Evolutionary conservation across 2,329 filamentous ascomycete species (phyloP).

Genomic region (Fusarium bulbicola): DNA sequence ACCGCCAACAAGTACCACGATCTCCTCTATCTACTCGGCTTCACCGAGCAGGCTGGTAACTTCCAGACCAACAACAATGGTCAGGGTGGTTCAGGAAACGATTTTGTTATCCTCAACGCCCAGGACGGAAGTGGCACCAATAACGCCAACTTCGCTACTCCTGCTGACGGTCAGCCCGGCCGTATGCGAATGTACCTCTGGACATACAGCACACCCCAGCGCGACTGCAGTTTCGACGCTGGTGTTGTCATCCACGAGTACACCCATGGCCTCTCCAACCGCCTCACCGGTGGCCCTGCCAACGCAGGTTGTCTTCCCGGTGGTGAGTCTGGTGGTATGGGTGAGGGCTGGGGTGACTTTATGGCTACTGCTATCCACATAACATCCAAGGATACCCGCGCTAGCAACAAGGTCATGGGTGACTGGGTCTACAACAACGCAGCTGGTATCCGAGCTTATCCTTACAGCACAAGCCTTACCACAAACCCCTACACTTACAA

Average conservation of each 20-base stretch:
- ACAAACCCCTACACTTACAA: constrained; percentile 63
- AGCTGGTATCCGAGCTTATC: constrained; percentile 58
- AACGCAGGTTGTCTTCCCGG: constrained; percentile 59
- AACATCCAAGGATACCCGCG: constrained; percentile 54
- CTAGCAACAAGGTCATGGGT: constrained; percentile 58
- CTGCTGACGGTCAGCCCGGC: constrained; percentile 58
- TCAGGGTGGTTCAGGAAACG: constrained; percentile 59
- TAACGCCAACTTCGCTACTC: constrained; percentile 67
- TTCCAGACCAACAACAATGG: constrained; percentile 67
- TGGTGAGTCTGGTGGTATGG: constrained; percentile 64
- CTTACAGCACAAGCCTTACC: constrained; percentile 60
- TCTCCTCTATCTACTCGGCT: constrained; percentile 65
- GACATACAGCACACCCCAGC: constrained; percentile 55
- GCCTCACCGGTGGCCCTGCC: constrained; percentile 65
- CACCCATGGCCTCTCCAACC: constrained; percentile 64
- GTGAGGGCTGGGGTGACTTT: constrained; percentile 67
- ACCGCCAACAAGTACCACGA: constrained; percentile 69
- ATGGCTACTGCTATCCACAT: constrained; percentile 61
- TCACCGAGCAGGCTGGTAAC: constrained; percentile 67
- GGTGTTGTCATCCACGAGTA: constrained; percentile 70
- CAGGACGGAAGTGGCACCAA: constrained; percentile 65
- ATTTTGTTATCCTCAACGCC: constrained; percentile 64
- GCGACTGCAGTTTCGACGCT: constrained; percentile 67
- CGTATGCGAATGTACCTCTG: constrained; percentile 70
- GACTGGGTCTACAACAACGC: constrained; percentile 58